Evolutionary conservation across 805 yeast species (phyloP).

Genomic region (Starmera pachycereana): DNA sequence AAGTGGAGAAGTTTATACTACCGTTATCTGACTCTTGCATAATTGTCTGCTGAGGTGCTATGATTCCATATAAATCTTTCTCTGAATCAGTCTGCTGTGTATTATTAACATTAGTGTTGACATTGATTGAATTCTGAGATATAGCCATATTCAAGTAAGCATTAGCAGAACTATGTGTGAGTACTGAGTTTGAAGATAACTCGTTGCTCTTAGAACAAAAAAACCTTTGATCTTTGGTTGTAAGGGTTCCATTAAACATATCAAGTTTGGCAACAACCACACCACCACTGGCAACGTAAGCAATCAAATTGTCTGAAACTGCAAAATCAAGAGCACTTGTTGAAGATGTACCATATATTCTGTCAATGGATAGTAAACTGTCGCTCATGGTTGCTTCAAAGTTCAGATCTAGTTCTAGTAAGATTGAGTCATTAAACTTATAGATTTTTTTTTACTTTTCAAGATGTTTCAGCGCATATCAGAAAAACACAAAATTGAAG

Average conservation of each 20-base stretch:
- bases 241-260: slow-evolving; percentile 9
- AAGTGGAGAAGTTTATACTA: neutral
- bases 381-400: neutral
- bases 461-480: too few relatives aligned
- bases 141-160: slow-evolving; percentile 1
- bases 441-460: too few relatives aligned
- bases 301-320: slow-evolving; percentile 30
- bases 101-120: slow-evolving; percentile 1
- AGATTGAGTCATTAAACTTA: too few relatives aligned
- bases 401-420: neutral
- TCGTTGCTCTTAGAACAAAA: slow-evolving; percentile 36
- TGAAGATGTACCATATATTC: slow-evolving; percentile 40
- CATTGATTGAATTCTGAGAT: neutral
- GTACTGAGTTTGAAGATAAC: neutral
- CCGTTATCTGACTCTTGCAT: neutral
- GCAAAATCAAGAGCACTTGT: slow-evolving; percentile 29
- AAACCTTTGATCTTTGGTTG: slow-evolving; percentile 30
- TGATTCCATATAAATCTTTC: slow-evolving; percentile 2
- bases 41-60: slow-evolving; percentile 2
- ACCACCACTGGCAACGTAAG: slow-evolving; percentile 51
- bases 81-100: neutral
- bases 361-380: slow-evolving; percentile 7
- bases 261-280: slow-evolving; percentile 37
- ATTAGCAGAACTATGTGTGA: neutral
- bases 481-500: too few relatives aligned